Base-by-base conservation (phyloP, 441 rosid genomes). In the Sinapis alba region DNA sequence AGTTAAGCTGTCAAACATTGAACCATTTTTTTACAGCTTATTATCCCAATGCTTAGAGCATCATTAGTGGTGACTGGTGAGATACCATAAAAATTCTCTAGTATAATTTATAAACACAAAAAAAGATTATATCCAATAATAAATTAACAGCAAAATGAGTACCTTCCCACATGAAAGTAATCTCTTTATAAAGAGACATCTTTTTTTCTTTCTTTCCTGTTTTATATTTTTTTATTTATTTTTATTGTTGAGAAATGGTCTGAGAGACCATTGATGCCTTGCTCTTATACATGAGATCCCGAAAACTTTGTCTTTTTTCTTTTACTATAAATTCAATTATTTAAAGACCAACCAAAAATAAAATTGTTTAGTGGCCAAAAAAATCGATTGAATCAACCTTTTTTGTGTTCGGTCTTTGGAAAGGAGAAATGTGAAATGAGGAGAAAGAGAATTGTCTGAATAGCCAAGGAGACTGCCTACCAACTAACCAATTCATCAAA, bases 391-490 rank as follows among this genome's bases (percentile, higher is more conserved):
- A 28, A 19, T 51, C 1, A 28, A 6, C 21, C 8, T 0, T 65
- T 16, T 15, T 10, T 4, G 58, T 27, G 58, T 26, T 47, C 9
- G 34, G 58, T 53, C 4, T 53, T 28, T 7, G 26, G 26, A 57
- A 51, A 32, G 18, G 56, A 53, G 36, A 69, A 69, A n/a, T 47
- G 65, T 69, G 75, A 76, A 54, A 76, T 76, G 79, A 76, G n/a
- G 60, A 69, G 75, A 76, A 70, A 8, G 38, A 76, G 75, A 64
- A 43, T 62, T 76, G 66, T 56, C 24, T 76, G 79, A 76, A 69
- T 69, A 76, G 79, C 79, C 79, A 1, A 76, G 71, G 75, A 76
- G 75, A 76, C 79, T 76, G 79, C 79, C 75, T 76, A 68, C 5
- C 54, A 12, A 56, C 51, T 7, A 63, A 69, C 65, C 71, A 54